These are phyloP conservation scores for Coprinopsis sp. DNA, from an alignment of 768 basidiomycete genomes.

Conservation along the genomic window DNA sequence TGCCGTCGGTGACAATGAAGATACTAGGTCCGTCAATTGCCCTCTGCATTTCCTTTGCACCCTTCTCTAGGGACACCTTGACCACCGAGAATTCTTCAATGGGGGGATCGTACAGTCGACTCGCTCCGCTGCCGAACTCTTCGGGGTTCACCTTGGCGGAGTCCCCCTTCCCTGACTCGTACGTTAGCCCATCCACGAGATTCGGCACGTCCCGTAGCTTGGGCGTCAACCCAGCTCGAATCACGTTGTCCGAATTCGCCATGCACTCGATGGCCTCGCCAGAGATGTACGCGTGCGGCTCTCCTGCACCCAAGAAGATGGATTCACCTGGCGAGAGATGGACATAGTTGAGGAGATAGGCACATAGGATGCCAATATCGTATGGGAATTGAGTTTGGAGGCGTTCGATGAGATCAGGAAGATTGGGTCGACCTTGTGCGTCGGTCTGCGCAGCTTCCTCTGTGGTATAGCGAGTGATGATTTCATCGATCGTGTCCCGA, in stretches of 20 bases:
- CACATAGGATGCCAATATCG: constrained; percentile 92
- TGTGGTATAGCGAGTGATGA: constrained; percentile 63
- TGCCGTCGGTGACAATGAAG: constrained; percentile 68
- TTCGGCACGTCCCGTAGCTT: constrained; percentile 94
- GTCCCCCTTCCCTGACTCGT: constrained; percentile 61
- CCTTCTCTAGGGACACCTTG: constrained; percentile 43
- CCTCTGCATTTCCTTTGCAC: constrained; percentile 49
- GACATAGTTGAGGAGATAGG: constrained; percentile 85
- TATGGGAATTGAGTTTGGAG: constrained; percentile 77
- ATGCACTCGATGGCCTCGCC: constrained; percentile 99
- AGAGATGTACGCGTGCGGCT: constrained; percentile 93
- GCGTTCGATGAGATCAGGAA: constrained; percentile 58
- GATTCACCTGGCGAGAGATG: constrained; percentile 78
- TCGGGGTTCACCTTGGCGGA: constrained; percentile 68
- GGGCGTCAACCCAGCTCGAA: constrained; percentile 95
- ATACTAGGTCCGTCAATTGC: constrained; percentile 82
- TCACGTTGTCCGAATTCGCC: constrained; percentile 99
- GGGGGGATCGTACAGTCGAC: constrained; percentile 80
- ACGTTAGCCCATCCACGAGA: constrained; percentile 83
- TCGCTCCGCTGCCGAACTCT: constrained; percentile 32
- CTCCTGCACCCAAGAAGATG: constrained; percentile 92
- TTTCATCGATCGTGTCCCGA: constrained; percentile 40
- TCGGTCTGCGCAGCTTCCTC: constrained; percentile 26
- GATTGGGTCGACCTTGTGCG: constrained; percentile 37
- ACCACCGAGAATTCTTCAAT: constrained; percentile 92